A percentile compares a stretch with the other conserved stretches of the same genome.
phyloP scores from a whole-genome alignment of 495 filamentous ascomycete species.

The Rusavskia elegans region DNA sequence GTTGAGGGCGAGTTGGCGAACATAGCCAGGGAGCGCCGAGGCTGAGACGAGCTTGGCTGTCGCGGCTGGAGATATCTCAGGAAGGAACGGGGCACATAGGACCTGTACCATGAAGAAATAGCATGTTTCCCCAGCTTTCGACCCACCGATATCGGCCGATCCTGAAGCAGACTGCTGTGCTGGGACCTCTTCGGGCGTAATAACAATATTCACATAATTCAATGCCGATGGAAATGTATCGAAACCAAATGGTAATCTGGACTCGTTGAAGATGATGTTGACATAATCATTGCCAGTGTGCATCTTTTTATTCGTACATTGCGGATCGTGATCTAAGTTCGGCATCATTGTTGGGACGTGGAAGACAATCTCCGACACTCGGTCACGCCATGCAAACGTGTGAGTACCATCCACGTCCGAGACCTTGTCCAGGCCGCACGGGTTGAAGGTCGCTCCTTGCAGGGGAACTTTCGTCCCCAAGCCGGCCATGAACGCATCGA shows the following conservation, averaged over 20 bases:
- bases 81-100: conserved; percentile 69
- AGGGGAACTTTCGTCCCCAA: conserved; percentile 69
- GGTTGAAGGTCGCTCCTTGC: conserved; percentile 73
- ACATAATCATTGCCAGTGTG: conserved; percentile 98
- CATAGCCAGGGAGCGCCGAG: conserved; percentile 63
- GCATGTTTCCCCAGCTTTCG: conserved; percentile 16
- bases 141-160: conserved; percentile 3
- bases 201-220: conserved; percentile 91
- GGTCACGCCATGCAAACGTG: conserved; percentile 83
- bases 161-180: background rate
- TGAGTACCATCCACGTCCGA: conserved; percentile 67
- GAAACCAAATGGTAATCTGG: conserved; percentile 71
- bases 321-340: conserved; percentile 54
- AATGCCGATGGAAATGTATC: conserved; percentile 87
- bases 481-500: conserved; percentile 62
- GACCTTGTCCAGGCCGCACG: conserved; percentile 72
- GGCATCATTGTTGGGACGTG: conserved; percentile 97
- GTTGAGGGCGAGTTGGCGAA: conserved; percentile 82
- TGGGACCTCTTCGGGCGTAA: conserved; percentile 48
- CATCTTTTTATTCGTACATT: conserved; percentile 70
- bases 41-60: conserved; percentile 76
- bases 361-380: conserved; percentile 88
- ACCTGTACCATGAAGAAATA: conserved; percentile 71
- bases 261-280: conserved; percentile 95
- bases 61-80: conserved; percentile 74